These are phyloP conservation scores for Acanthochlamys bracteata DNA, from an alignment of 106 monocot species.

Conservation along the genomic window DNA sequence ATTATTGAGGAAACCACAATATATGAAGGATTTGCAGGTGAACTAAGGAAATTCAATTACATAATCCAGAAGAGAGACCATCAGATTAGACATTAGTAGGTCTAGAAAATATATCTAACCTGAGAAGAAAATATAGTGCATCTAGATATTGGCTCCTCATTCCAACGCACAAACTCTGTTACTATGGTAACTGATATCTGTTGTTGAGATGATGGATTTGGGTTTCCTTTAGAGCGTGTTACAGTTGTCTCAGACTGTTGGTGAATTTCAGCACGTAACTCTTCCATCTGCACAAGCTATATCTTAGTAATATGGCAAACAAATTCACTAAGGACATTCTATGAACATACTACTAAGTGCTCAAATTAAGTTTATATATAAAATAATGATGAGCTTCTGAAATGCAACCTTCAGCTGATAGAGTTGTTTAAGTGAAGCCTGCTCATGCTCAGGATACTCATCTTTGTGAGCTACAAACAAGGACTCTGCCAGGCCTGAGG, in stretches of 20 bases:
- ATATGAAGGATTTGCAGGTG: no score
- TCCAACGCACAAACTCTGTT: conserved; percentile 97
- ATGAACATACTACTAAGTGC: no score
- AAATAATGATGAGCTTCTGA: not conserved
- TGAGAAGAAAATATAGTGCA: conserved; percentile 82
- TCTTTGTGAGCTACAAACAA: conserved; percentile 84
- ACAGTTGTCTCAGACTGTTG: conserved; percentile 72
- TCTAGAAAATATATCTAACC: conserved; percentile 29
- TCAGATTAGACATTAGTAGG: no score
- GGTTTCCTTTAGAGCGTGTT: conserved; percentile 56
- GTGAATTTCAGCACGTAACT: conserved; percentile 67
- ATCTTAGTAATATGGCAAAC: not conserved
- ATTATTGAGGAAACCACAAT: no score
- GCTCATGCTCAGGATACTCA: conserved; percentile 93
- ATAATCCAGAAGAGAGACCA: no score
- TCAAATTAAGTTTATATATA: no score
- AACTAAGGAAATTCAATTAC: no score
- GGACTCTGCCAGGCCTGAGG: conserved; percentile 89
- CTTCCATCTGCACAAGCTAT: conserved; percentile 86
- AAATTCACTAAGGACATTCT: not conserved
- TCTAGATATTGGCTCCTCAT: conserved; percentile 93
- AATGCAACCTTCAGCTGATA: conserved; percentile 77
- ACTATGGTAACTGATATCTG: conserved; percentile 96
- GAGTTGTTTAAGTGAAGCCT: conserved; percentile 81
- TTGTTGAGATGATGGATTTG: conserved; percentile 42